Base-by-base conservation (phyloP, 1,284 basidiomycete species). In the Puccinia novopanici region DNA sequence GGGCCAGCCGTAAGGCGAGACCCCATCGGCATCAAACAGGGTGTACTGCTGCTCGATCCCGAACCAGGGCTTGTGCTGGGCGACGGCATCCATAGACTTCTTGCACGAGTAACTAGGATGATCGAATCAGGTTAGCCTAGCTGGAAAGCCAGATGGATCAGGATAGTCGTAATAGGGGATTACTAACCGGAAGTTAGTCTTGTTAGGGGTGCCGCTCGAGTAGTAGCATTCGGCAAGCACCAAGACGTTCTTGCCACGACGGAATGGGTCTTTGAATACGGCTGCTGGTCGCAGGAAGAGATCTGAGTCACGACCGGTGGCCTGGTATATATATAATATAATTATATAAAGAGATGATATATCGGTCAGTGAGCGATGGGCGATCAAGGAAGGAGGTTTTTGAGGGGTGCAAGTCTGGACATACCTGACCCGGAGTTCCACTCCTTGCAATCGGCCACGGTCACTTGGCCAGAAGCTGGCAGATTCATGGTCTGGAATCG, bases 161-260 rank as follows among this genome's bases (percentile, higher is more conserved):
- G n/a, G n/a, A n/a, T n/a, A n/a, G n/a, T n/a, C n/a, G n/a, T n/a
- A n/a, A n/a, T n/a, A n/a, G n/a, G n/a, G n/a, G n/a, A n/a, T n/a
- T n/a, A 17, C 50, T 52, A 93, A 92, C 83, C 95, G 93, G 90
- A 90, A 91, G 90, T 99, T 99, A 86, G 95, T 95, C 88, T 90
- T 91, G 90, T 99, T 99, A 83, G 96, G 96, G 70, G 95, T 97
- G 83, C 97, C 96, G 84, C 99, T 97, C 88, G 91, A 97, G 91
- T 98, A 98, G 91, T 95, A 98, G 86, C 93, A 94, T 88, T 95
- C 94, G 79, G 95, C 83, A 30, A 98, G 92, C 84, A 98, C 95
- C 82, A 98, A 91, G 86, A 98, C 96, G 89, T 98, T 98, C 89
- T 95, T 92, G 82, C 96, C 96, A 75, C 94, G 92, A 85, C 97